Conservation (phyloP, 2,329 filamentous ascomycete genomes). For the Domatiomyces catenatus region DNA sequence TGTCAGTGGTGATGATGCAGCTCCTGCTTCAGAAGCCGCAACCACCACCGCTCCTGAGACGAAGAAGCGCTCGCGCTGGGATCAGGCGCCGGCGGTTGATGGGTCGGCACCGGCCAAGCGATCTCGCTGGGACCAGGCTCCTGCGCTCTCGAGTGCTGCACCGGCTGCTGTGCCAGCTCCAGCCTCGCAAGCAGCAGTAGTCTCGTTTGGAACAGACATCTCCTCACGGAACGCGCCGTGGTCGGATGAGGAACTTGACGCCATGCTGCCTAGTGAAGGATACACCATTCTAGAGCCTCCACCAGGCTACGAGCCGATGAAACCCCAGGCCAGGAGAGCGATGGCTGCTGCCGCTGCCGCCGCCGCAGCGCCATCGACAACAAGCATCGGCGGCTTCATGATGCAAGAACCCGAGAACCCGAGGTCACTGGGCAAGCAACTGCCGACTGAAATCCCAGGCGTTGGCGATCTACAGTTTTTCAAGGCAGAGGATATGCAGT, state of each 20-base stretch:
- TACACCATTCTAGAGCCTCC: constrained; percentile 87
- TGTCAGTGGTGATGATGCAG: constrained; percentile 40
- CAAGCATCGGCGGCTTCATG: constrained; percentile 66
- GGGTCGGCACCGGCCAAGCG: constrained; percentile 52
- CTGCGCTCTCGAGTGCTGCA: constrained; percentile 52
- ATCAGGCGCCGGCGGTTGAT: constrained; percentile 55
- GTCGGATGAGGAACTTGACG: constrained; percentile 80
- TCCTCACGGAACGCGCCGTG: constrained; percentile 57
- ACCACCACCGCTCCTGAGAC: constrained; percentile 27
- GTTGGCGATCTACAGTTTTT: constrained; percentile 95
- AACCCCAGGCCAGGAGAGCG: constrained; percentile 59
- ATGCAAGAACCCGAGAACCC: constrained; percentile 89
- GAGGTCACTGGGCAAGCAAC: constrained; percentile 68
- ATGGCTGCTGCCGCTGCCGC: constrained; percentile 48
- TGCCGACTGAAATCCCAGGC: constrained; percentile 89
- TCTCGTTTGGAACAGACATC: constrained; percentile 65
- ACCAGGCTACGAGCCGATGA: constrained; percentile 75
- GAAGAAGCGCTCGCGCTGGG: constrained; percentile 79
- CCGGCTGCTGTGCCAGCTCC: constrained; percentile 64
- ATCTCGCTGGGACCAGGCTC: constrained; percentile 86
- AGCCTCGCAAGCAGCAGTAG: constrained; percentile 37
- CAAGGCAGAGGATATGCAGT: constrained; percentile 96
- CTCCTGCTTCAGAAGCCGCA: constrained; percentile 33
- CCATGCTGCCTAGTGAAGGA: constrained; percentile 77
- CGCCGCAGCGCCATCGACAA: constrained; percentile 40